Evolutionary conservation across 1,284 basidiomycete genomes (phyloP).

Genomic region (Erythrobasidium hasegawianum): DNA sequence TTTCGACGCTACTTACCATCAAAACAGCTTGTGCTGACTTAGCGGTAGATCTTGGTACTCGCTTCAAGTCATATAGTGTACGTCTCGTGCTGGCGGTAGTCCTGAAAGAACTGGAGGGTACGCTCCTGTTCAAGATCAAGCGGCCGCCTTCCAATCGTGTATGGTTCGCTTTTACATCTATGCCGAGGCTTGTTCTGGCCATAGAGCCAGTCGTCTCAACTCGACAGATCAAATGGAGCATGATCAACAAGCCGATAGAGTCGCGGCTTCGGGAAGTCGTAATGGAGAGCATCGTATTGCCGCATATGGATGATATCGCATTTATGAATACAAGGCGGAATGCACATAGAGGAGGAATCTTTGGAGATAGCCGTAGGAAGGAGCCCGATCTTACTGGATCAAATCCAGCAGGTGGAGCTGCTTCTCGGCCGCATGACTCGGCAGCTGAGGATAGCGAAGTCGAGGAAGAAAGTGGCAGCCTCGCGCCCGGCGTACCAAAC

Average conservation of each 20-base stretch:
- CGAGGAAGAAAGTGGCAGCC: conserved; percentile 1
- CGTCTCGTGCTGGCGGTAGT: conserved; percentile 81
- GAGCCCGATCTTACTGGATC: conserved; percentile 32
- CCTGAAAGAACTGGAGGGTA: conserved; percentile 82
- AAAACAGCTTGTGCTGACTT: not conserved
- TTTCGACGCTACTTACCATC: too few relatives aligned
- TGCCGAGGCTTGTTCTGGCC: conserved; percentile 80
- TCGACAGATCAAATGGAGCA: conserved; percentile 81
- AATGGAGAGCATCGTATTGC: conserved; percentile 85
- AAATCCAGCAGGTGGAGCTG: conserved; percentile 13
- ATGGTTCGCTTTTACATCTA: conserved; percentile 96
- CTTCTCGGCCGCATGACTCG: not conserved
- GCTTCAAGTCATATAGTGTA: conserved; percentile 84
- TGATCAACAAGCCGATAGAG: conserved; percentile 86
- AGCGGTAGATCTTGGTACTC: conserved; percentile 42
- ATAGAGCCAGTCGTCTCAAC: conserved; percentile 92
- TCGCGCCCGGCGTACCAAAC: conserved; percentile 27
- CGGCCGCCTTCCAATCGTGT: conserved; percentile 88
- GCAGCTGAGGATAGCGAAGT: conserved; percentile 8
- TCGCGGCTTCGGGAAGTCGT: conserved; percentile 83
- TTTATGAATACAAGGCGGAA: conserved; percentile 73
- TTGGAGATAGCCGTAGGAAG: conserved; percentile 61
- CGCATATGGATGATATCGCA: conserved; percentile 95
- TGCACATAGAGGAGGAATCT: conserved; percentile 79
- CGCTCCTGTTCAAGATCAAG: conserved; percentile 83